Evolutionary conservation across 495 filamentous ascomycete species (phyloP), one percentile per base, ranked within the genome.

Genomic region (Staphylotrichum tortipilum): DNA sequence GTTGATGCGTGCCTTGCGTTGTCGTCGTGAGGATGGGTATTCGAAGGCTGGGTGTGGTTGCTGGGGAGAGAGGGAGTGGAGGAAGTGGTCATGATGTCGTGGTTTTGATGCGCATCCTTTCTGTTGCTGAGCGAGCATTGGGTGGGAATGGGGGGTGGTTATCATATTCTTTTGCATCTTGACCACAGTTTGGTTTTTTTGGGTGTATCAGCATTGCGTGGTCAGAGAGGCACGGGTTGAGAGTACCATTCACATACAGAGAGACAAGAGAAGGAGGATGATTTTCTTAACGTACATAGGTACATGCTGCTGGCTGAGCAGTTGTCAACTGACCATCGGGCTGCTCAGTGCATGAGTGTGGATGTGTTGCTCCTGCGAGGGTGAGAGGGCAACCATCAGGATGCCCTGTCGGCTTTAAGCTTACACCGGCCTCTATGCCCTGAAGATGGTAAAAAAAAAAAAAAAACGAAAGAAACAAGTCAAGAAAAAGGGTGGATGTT

Each of bases 1-100:
- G 89, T 95, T 14, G 89, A 95, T 67, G 89, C 89, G 15, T 95
- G 89, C 64, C 79, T 95, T 50, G 87, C 89, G 44, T 68, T 95
- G 40, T 91, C 78, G 42, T 52, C 74, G 21, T 79, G 47, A 59
- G 33, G 12, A 6, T 0, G 28, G 15, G 6, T 28, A 24, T 15
- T 28, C 17, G 22, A 21, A n/a, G 17, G 14, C 14, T n/a, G n/a
- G n/a, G n/a, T 35, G 3, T 22, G 12, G 19, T 37, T 23, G 23
- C 7, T 17, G 22, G 31, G 23, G 28, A 21, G 19, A 22, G n/a
- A 37, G 8, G 18, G 18, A 15, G 4, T 34, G 18, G 34, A n/a
- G n/a, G n/a, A n/a, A n/a, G 2, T 26, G 17, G 34, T 17, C 29
- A 8, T 14, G 44, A 43, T 18, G 39, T 12, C 19, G 11, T 39